Evolutionary conservation across 2,329 filamentous ascomycete genomes (phyloP).

Genomic region (Fusarium sp.): DNA sequence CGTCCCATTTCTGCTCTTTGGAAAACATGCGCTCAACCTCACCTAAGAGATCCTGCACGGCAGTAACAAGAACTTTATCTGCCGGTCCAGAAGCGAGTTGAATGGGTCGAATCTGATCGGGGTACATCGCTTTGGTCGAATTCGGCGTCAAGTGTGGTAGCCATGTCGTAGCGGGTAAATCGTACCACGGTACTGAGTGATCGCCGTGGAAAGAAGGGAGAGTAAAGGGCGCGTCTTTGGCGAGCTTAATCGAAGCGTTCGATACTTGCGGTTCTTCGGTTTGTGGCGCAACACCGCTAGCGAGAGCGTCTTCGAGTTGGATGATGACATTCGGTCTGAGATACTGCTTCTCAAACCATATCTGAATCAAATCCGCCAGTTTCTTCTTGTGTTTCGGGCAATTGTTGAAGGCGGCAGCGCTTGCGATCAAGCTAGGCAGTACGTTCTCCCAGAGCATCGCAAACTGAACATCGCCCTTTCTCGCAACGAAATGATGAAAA

Average conservation of each 20-base stretch:
- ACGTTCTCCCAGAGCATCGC: conserved; percentile 66
- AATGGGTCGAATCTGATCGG: conserved; percentile 76
- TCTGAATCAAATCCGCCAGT: conserved; percentile 69
- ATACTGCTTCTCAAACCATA: conserved; percentile 78
- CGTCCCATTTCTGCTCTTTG: conserved; percentile 59
- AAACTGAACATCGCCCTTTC: conserved; percentile 63
- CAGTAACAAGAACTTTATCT: conserved; percentile 71
- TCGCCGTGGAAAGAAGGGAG: conserved; percentile 85
- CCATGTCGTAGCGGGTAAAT: conserved; percentile 84
- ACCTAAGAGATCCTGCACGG: conserved; percentile 76
- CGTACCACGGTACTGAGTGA: conserved; percentile 77
- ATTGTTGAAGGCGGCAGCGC: conserved; percentile 66
- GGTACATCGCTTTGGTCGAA: conserved; percentile 78
- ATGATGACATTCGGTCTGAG: conserved; percentile 65
- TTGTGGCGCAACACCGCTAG: conserved; percentile 50
- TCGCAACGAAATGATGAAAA: conserved; percentile 73
- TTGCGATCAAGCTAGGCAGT: conserved; percentile 70
- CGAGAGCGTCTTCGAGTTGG: conserved; percentile 69
- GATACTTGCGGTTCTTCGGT: conserved; percentile 34
- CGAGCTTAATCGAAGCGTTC: conserved; percentile 50
- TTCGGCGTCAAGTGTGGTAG: conserved; percentile 82
- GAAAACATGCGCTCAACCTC: conserved; percentile 77
- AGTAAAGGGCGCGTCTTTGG: conserved; percentile 72
- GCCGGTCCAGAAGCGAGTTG: conserved; percentile 76
- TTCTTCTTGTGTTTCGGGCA: conserved; percentile 74